Evolutionary conservation across 2,329 filamentous ascomycete genomes (phyloP).

Genomic region (Colletotrichum brevisporum): DNA sequence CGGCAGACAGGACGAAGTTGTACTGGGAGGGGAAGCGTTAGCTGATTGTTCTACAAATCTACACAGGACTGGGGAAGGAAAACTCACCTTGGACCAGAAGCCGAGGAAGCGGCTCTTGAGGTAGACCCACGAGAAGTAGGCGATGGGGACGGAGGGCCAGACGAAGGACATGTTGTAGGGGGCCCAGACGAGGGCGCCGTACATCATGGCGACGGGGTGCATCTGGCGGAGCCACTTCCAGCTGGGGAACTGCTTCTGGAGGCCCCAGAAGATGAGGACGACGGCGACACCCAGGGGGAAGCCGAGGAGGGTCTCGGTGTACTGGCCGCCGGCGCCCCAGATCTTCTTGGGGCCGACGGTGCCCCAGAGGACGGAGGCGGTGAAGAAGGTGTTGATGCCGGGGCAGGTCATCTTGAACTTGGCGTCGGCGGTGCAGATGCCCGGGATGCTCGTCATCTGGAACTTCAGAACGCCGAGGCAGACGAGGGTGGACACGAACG

Average conservation of each 20-base stretch:
- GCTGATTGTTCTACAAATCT: background rate
- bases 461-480: conserved; percentile 65
- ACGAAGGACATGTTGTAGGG: conserved; percentile 65
- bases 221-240: conserved; percentile 53
- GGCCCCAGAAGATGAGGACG: conserved; percentile 53
- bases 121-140: conserved; percentile 63
- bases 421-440: conserved; percentile 54
- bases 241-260: conserved; percentile 51
- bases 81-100: conserved; percentile 64
- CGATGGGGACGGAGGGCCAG: conserved; percentile 62
- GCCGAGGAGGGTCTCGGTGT: conserved; percentile 52
- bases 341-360: conserved; percentile 55
- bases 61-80: background rate
- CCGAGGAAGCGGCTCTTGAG: conserved; percentile 59
- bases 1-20: conserved; percentile 63
- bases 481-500: conserved; percentile 66
- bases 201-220: conserved; percentile 59
- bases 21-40: conserved; percentile 49
- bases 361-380: conserved; percentile 58
- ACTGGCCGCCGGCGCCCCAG: conserved; percentile 53
- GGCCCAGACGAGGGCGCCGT: conserved; percentile 56
- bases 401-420: conserved; percentile 55
- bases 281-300: conserved; percentile 56
- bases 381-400: conserved; percentile 56
- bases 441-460: conserved; percentile 54